phyloP scores from a whole-genome alignment of 306 rosid species.

The Rosa rugosa region DNA sequence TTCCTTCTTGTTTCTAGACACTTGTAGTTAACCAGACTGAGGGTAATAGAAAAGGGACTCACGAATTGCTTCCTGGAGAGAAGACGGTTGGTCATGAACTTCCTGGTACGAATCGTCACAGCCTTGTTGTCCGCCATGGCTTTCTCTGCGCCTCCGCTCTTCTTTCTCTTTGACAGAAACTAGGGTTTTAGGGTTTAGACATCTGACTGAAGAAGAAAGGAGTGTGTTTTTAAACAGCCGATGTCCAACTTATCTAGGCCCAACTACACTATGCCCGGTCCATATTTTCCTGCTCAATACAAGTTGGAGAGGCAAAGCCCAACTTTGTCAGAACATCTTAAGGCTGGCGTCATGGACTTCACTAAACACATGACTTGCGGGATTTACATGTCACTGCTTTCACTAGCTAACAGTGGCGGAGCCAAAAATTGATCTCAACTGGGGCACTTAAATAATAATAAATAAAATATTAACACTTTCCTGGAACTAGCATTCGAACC shows the following conservation, averaged over 20 bases:
- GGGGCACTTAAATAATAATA: no score
- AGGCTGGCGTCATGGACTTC: neutral
- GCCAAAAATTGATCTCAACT: no score
- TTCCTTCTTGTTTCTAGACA: neutral
- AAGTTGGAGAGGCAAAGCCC: no score
- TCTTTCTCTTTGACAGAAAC: neutral
- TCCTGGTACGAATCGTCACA: conserved; percentile 78
- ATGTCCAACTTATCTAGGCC: neutral
- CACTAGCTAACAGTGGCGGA: no score
- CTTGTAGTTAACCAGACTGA: neutral
- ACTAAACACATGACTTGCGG: no score
- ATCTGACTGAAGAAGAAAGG: neutral
- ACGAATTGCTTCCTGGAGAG: conserved; percentile 92
- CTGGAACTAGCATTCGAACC: no score
- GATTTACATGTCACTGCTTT: no score
- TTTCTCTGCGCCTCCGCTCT: neutral
- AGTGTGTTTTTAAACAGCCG: neutral
- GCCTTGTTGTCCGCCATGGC: conserved; percentile 83
- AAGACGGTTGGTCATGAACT: conserved; percentile 92
- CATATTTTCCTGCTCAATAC: neutral
- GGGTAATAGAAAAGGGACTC: conserved; percentile 21
- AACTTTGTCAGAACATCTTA: no score
- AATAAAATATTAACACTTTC: no score
- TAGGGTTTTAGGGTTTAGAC: conserved; percentile 14
- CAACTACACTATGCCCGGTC: neutral